Evolutionary conservation across 192 early-diverging fungal genomes (phyloP), one percentile per base, ranked within the genome.

Genomic region (Linderina pennispora): DNA sequence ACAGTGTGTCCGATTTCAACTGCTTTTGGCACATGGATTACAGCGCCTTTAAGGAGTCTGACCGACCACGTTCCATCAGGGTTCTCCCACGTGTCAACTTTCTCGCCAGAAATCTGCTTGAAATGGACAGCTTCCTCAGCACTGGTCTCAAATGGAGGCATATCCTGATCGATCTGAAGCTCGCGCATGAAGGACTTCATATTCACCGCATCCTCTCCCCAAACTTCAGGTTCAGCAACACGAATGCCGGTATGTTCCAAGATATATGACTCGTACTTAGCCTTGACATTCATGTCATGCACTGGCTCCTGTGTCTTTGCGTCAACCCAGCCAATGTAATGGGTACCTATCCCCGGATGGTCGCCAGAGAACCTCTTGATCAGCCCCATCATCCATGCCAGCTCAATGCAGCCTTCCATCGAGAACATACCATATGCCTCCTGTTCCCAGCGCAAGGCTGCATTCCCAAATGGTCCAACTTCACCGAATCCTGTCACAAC

Each of bases 301-400:
- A 92, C 83, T 23, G 90, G 90, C 52, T 88, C 84, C 22, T 64
- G 64, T 42, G 90, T 80, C 62, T 79, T 80, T 41, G 75, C 80
- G 67, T 92, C 90, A 35, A 92, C 77, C 90, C 90, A 92, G 35
- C 90, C 90, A 71, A 81, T 79, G 78, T 88, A 91, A 32, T 76
- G 18, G n/a, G 25, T 17, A 16, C 74, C 76, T 31, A 11, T 31
- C 52, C 82, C 78, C 71, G 88, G 87, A 44, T 89, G 71, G 19
- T 77, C 79, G 43, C 88, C 88, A 45, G 81, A 79, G 74, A 85
- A 81, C 58, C 86, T 87, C 55, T 85, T 87, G 71, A 92, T 87
- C 50, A 80, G 84, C 40, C 87, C 87, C 90, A 92, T 90, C 58
- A 92, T 89, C 87, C 90, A 89, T 4, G 90, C 87, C 83, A 92